These are phyloP conservation scores for Venturia carpophila DNA, from an alignment of 2,329 filamentous ascomycete genomes.

Conservation along the genomic window DNA sequence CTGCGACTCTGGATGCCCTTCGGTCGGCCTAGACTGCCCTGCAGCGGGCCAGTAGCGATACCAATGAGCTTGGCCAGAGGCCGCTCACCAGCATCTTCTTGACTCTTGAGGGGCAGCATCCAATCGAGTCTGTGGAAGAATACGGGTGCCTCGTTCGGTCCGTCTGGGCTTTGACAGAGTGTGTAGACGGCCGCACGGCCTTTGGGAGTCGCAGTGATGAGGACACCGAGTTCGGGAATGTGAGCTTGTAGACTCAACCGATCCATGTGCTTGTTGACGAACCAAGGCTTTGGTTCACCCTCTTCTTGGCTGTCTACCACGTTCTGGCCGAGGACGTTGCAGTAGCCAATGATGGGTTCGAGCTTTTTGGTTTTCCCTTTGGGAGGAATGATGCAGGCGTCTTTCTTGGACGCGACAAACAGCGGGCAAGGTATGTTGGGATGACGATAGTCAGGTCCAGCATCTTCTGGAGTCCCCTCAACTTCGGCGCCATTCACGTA, in stretches of 20 bases:
- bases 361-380: background rate
- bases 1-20: constrained; percentile 33
- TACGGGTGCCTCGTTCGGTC: background rate
- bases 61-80: constrained; percentile 53
- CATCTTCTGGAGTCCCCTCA: background rate
- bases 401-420: background rate
- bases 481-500: background rate
- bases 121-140: constrained; percentile 41
- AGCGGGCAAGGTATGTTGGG: constrained; percentile 12
- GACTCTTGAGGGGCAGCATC: constrained; percentile 47
- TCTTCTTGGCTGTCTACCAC: constrained; percentile 22
- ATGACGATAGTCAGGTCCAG: background rate
- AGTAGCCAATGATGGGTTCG: constrained; percentile 4
- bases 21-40: constrained; percentile 24
- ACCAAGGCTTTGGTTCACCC: background rate
- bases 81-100: constrained; percentile 41
- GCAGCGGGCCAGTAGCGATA: constrained; percentile 59
- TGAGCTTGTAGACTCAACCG: constrained; percentile 55
- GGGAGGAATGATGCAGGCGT: constrained; percentile 15
- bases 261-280: constrained; percentile 30
- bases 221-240: constrained; percentile 62
- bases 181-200: constrained; percentile 57
- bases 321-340: constrained; percentile 13
- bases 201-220: constrained; percentile 58
- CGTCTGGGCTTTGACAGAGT: constrained; percentile 39